These are phyloP conservation scores for Vinca minor DNA, from an alignment of 257 asterid genomes.

Conservation along the genomic window DNA sequence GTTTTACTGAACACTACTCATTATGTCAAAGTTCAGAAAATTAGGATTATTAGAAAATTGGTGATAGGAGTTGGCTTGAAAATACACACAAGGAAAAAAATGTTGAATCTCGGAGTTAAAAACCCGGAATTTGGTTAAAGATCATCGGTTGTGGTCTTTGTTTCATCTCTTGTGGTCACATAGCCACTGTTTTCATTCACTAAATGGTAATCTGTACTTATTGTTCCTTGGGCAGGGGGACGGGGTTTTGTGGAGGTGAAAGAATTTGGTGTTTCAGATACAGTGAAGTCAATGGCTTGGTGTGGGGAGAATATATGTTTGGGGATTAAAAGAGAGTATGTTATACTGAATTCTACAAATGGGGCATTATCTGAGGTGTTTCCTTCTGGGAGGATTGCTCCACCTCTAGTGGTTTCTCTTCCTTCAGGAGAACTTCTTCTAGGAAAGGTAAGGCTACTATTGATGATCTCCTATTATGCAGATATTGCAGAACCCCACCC, in stretches of 20 bases:
- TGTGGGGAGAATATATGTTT: slow-evolving; percentile 93
- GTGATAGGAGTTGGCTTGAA: not conserved
- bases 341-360: slow-evolving; percentile 63
- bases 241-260: slow-evolving; percentile 92
- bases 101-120: not conserved
- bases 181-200: not conserved
- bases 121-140: not conserved
- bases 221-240: slow-evolving; percentile 53
- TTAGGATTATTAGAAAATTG: too few relatives aligned
- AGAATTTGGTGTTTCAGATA: slow-evolving; percentile 85
- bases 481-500: not conserved
- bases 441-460: slow-evolving; percentile 55
- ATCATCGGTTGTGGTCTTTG: not conserved
- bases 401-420: slow-evolving; percentile 84
- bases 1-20: not conserved
- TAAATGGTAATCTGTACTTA: not conserved
- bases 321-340: slow-evolving; percentile 79
- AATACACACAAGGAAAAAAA: not conserved
- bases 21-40: too few relatives aligned
- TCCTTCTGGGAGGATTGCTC: slow-evolving; percentile 90
- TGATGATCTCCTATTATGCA: not conserved
- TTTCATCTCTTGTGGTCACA: not conserved
- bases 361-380: slow-evolving; percentile 88
- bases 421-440: slow-evolving; percentile 91
- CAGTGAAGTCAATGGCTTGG: slow-evolving; percentile 92